A percentile compares a stretch with the other conserved stretches of the same genome.
Conservation (phyloP, 1,284 basidiomycete species). For the Bjerkandera adusta region DNA sequence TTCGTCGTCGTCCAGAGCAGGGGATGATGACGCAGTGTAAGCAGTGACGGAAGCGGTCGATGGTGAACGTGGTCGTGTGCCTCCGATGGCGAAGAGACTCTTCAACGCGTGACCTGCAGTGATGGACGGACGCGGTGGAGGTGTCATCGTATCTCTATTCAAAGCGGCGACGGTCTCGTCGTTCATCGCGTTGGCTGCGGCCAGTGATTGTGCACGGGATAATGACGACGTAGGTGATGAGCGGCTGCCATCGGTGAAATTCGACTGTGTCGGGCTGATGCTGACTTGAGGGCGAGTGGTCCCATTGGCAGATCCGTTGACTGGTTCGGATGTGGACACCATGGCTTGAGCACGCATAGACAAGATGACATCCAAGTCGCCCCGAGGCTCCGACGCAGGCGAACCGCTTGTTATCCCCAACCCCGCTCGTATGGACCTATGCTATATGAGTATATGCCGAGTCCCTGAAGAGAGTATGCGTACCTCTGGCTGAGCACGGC, state of each 20-base stretch:
- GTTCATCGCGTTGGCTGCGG: neutral
- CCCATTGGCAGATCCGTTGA: conserved; percentile 1
- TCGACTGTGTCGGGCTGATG: conserved; percentile 13
- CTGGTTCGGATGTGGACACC: conserved; percentile 1
- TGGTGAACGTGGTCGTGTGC: conserved; percentile 53
- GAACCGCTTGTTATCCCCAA: conserved; percentile 46
- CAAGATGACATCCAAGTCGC: conserved; percentile 78
- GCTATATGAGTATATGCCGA: conserved; percentile 3
- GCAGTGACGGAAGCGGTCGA: conserved; percentile 30
- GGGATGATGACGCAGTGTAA: conserved; percentile 38
- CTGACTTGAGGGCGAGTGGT: conserved; percentile 11
- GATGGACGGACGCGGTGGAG: conserved; percentile 1
- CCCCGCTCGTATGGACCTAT: conserved; percentile 64
- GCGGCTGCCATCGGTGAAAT: conserved; percentile 9
- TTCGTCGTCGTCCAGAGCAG: conserved; percentile 12
- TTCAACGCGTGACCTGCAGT: conserved; percentile 41
- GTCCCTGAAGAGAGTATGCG: conserved; percentile 14
- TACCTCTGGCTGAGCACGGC: conserved; percentile 70
- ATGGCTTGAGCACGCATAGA: conserved; percentile 55
- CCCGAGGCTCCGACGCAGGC: conserved; percentile 55
- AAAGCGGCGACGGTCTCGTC: neutral
- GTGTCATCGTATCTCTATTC: neutral
- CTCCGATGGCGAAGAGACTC: conserved; percentile 46
- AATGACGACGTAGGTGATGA: conserved; percentile 13
- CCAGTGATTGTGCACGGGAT: conserved; percentile 14